Base-by-base conservation (phyloP, 257 asterid species). In the Prunella vulgaris region DNA sequence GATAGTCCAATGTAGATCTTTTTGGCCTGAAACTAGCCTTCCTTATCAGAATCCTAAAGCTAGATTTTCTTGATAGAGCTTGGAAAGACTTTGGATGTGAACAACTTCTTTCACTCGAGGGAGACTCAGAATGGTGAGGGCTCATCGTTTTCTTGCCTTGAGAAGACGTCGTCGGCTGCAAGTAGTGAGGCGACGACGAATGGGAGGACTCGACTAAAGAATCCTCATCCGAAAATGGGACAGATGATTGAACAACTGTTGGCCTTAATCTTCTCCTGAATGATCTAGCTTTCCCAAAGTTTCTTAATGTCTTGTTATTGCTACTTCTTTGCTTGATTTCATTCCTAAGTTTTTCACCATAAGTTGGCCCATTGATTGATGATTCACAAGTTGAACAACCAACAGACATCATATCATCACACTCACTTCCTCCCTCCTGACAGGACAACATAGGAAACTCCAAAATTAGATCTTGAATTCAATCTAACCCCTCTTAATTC, bases 21-120 rank as follows among this genome's bases (percentile, higher is more conserved):
- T 53, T 90, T 17, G 89, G 79, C 79, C 82, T 90, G 69, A 86
- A 86, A 78, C 96, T 86, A 68, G 81, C 54, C 78, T 81, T 90
- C 77, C 72, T 87, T 7, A 79, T 35, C 27, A 87, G 59, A 73
- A 88, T 64, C 58, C 83, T 84, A 69, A 66, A 40, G 72, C 82
- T 69, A 33, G 87, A 72, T 20, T 86, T 52, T 58, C 82, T 82
- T 18, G 84, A 75, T 10, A 79, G 44, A 68, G 12, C 57, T 76
- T 35, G 73, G 67, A 58, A 57, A 33, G 63, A 30, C 38, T 33
- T 13, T 15, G 53, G 57, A 53, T 52, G 52, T 24, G 67, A 24
- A 56, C 0, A 32, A 54, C 10, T 68, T 38, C 4, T 35, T 5
- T 35, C 73, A 20, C 49, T 66, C 12, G 17, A 38, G 20, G 44